These are phyloP conservation scores for Leccinum rimulosum DNA, from an alignment of 768 basidiomycete genomes.

Conservation along the genomic window DNA sequence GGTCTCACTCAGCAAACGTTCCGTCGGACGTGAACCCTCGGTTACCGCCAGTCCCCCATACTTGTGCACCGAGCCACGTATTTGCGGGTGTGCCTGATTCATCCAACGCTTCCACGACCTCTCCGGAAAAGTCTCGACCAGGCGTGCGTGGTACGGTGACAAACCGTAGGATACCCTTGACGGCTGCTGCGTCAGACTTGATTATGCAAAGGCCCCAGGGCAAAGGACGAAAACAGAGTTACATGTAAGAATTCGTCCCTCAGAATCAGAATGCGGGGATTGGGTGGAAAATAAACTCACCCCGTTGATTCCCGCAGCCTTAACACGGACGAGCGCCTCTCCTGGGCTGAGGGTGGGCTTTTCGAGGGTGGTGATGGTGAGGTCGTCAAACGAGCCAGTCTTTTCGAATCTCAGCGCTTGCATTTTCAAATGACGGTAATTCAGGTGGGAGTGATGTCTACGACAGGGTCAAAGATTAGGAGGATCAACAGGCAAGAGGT, in stretches of 20 bases:
- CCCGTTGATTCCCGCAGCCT: slow-evolving; percentile 33
- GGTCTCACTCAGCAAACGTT: slow-evolving; percentile 34
- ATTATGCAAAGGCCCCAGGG: no score
- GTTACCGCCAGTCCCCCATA: slow-evolving; percentile 35
- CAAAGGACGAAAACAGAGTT: background rate
- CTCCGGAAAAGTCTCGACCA: slow-evolving; percentile 35
- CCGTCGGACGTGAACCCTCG: slow-evolving; percentile 34
- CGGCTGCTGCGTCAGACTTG: slow-evolving; percentile 31
- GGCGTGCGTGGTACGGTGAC: slow-evolving; percentile 33
- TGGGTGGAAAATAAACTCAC: slow-evolving; percentile 19
- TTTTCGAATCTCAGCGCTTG: slow-evolving; percentile 33
- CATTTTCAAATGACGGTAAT: slow-evolving; percentile 20
- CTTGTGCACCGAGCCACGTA: slow-evolving; percentile 29
- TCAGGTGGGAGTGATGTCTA: slow-evolving; percentile 2
- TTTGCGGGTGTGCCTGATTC: slow-evolving; percentile 14
- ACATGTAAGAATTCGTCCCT: background rate
- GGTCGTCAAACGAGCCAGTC: slow-evolving; percentile 30
- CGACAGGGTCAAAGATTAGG: background rate
- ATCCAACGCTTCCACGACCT: slow-evolving; percentile 33
- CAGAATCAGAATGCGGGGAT: background rate
- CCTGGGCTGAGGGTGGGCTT: slow-evolving; percentile 30
- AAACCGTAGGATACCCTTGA: slow-evolving; percentile 29
- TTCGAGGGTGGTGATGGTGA: slow-evolving; percentile 20
- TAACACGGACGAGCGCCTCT: slow-evolving; percentile 33
- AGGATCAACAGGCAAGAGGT: background rate